Conservation (phyloP, 2,329 filamentous ascomycete genomes). For the Blastomyces percursus region DNA sequence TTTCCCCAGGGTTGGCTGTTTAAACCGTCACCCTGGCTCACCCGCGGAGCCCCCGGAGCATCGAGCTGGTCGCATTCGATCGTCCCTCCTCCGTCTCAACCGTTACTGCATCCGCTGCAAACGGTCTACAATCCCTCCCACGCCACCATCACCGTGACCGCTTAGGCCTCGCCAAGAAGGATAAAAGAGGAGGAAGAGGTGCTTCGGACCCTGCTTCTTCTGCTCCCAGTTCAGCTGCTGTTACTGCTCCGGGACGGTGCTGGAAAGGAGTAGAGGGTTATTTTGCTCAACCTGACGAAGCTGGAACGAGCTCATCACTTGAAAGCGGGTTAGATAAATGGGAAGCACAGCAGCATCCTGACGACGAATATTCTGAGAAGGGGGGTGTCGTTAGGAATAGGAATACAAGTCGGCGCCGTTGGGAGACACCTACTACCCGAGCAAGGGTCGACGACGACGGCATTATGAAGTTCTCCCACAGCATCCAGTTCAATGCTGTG, state of each 20-base stretch:
- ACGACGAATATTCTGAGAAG: not conserved
- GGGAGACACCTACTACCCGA: slow-evolving; percentile 25
- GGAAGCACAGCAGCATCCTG: not conserved
- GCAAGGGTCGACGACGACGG: slow-evolving; percentile 52
- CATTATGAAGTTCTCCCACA: slow-evolving; percentile 99
- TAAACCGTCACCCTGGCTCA: slow-evolving; percentile 12
- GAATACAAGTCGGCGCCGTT: slow-evolving; percentile 1
- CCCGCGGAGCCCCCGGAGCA: slow-evolving; percentile 6
- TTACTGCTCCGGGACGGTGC: not conserved
- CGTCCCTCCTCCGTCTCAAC: slow-evolving; percentile 1
- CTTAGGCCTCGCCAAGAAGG: not conserved
- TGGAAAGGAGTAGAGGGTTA: not conserved
- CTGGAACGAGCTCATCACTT: not conserved
- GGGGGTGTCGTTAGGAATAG: not conserved
- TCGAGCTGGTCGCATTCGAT: slow-evolving; percentile 16
- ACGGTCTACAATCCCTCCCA: not conserved
- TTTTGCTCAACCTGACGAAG: not conserved
- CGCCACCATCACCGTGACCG: not conserved
- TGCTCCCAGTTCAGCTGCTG: not conserved
- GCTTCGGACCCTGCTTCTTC: not conserved
- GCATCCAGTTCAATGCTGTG: slow-evolving; percentile 97
- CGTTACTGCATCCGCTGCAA: not conserved
- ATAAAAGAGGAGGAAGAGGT: not conserved
- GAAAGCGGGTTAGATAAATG: not conserved
- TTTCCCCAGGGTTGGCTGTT: not conserved